phyloP scores from a whole-genome alignment of 2,329 filamentous ascomycete species.

The Plectosphaerella plurivora region DNA sequence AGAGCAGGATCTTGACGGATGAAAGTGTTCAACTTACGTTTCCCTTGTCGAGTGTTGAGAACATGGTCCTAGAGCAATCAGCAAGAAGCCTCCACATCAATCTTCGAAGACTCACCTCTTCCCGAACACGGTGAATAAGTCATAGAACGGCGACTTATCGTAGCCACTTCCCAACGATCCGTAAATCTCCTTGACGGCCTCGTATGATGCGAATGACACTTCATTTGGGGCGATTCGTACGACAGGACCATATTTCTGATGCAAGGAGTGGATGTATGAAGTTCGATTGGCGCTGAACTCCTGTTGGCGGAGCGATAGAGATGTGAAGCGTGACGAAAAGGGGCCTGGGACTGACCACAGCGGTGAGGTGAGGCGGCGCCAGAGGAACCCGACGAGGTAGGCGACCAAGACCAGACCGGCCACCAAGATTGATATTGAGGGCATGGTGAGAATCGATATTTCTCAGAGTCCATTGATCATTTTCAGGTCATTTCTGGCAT shows the following conservation, averaged over 20 bases:
- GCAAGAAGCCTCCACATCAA: no score
- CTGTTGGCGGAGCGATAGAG: slow-evolving; percentile 47
- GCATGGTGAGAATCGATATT: neutral
- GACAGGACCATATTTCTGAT: slow-evolving; percentile 50
- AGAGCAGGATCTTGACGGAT: no score
- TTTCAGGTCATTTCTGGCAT: no score
- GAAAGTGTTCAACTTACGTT: slow-evolving; percentile 31
- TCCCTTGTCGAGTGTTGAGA: slow-evolving; percentile 50
- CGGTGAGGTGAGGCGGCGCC: slow-evolving; percentile 26
- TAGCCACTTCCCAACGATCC: slow-evolving; percentile 57
- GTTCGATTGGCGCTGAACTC: slow-evolving; percentile 51
- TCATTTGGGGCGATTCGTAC: slow-evolving; percentile 56
- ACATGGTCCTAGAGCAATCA: slow-evolving; percentile 54
- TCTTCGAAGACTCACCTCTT: no score
- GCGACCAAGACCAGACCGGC: neutral
- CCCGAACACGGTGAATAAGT: slow-evolving; percentile 49
- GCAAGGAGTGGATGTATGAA: slow-evolving; percentile 51
- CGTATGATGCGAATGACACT: slow-evolving; percentile 52
- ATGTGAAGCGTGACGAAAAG: slow-evolving; percentile 41
- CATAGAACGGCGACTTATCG: slow-evolving; percentile 62
- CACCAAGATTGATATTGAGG: slow-evolving; percentile 13
- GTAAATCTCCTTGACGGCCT: slow-evolving; percentile 60
- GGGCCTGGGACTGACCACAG: slow-evolving; percentile 45
- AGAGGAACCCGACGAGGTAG: slow-evolving; percentile 7
- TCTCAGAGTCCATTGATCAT: no score